A percentile compares a stretch with the other conserved stretches of the same genome.
phyloP scores from a whole-genome alignment of 306 rosid genomes.

The Dalbergia cochinchinensis region DNA sequence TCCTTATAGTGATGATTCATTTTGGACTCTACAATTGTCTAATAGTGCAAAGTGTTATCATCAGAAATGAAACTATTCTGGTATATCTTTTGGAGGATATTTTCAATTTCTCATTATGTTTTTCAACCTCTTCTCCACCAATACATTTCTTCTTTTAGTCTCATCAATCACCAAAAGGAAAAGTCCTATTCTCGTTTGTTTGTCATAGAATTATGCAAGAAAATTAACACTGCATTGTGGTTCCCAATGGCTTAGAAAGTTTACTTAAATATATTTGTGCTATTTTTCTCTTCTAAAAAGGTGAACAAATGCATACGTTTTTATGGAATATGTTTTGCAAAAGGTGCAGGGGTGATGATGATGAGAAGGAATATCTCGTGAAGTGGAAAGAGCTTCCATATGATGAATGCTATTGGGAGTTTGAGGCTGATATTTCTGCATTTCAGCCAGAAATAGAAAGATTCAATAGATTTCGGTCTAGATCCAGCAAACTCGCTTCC shows the following conservation, averaged over 20 bases:
- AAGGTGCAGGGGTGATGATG: slow-evolving; percentile 75
- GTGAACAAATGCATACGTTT: slow-evolving; percentile 23
- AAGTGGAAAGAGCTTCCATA: slow-evolving; percentile 98
- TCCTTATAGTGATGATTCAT: slow-evolving; percentile 1
- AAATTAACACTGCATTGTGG: slow-evolving; percentile 32
- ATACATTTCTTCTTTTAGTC: slow-evolving; percentile 1
- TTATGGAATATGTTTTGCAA: slow-evolving; percentile 45
- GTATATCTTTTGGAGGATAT: slow-evolving; percentile 32
- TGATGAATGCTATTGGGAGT: slow-evolving; percentile 97
- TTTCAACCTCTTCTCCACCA: background rate
- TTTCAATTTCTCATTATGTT: slow-evolving; percentile 1
- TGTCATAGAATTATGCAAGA: background rate
- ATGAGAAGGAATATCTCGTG: slow-evolving; percentile 85
- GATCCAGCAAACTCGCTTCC: slow-evolving; percentile 63
- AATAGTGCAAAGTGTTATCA: slow-evolving; percentile 4
- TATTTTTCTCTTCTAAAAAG: background rate
- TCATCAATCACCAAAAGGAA: background rate
- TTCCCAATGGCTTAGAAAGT: slow-evolving; percentile 28
- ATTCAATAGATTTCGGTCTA: slow-evolving; percentile 77
- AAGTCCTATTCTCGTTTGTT: background rate
- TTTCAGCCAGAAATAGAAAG: slow-evolving; percentile 94
- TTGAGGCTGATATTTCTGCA: slow-evolving; percentile 86
- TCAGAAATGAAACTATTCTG: slow-evolving; percentile 4
- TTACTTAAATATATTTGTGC: slow-evolving; percentile 11
- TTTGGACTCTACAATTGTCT: slow-evolving; percentile 12